Base-by-base conservation (phyloP, 306 rosid species). In the Lotus japonicus region DNA sequence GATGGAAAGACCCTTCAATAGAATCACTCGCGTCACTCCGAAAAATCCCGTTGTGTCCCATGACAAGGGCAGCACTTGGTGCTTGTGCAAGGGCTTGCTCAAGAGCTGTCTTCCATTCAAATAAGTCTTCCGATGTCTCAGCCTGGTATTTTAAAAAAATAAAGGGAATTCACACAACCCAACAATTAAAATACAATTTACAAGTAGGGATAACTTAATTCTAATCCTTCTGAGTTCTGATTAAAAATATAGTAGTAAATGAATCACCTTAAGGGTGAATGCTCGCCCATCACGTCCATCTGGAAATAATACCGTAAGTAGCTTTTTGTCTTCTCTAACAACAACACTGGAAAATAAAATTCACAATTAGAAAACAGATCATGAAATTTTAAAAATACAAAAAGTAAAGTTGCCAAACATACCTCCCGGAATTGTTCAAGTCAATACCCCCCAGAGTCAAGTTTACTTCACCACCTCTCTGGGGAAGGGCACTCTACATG, bases 241-340 rank as follows among this genome's bases (percentile, higher is more conserved):
- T 49, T 17, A 59, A 49, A 50, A 66, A 4, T 46, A 50, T 11
- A 26, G 57, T 14, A 57, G 72, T 61, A 67, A 79, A 70, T 35
- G 45, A 64, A 82, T 76, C 75, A 94, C 98, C 97, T 95, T 95
- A 35, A 95, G 97, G 66, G 99, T 95, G 83, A 95, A 95, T 4
- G 99, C 99, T 48, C 99, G 85, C 46, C 99, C 99, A 80, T 95
- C 97, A 44, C 99, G 97, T 68, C 99, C 99, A 81, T 95, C 99
- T 38, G 99, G 99, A 85, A 95, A 95, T 71, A 95, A 81, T 70
- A 95, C 99, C 2, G 99, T 95, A 74, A 95, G 88, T 67, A 95
- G 85, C 74, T 87, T 95, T 84, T 95, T 95, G 82, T 95, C 99
- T 88, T 95, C 99, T 81, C 99, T 86, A 72, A 95, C 97, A 54